These are phyloP conservation scores for Inga laurina DNA, from an alignment of 306 rosid species.

Conservation along the genomic window DNA sequence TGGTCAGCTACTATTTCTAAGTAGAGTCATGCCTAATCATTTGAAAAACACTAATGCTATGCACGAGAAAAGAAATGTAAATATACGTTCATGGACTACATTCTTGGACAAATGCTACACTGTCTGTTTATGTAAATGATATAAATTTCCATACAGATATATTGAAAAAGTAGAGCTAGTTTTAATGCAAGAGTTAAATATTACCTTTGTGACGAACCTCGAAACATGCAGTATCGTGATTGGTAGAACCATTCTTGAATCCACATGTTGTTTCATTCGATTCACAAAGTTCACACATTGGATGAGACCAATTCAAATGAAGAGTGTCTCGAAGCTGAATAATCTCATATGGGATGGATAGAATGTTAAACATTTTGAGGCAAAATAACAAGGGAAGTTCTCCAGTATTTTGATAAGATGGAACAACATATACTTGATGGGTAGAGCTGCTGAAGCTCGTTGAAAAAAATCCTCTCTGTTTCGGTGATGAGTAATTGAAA, in stretches of 20 bases:
- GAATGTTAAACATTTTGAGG: constrained; percentile 31
- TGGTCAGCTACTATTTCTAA: neutral
- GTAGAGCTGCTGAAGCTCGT: constrained; percentile 22
- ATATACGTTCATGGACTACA: neutral
- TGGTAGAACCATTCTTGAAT: constrained; percentile 15
- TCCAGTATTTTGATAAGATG: fast-evolving
- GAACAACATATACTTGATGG: neutral
- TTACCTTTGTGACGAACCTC: neutral
- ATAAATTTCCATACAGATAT: too few relatives aligned
- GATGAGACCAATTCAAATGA: constrained; percentile 25
- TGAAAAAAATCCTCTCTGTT: neutral
- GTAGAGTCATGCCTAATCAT: too few relatives aligned
- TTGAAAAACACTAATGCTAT: neutral
- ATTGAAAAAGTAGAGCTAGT: neutral
- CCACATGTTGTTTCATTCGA: constrained; percentile 29
- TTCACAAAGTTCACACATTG: constrained; percentile 32
- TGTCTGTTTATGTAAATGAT: too few relatives aligned
- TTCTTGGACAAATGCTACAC: neutral
- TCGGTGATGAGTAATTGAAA: constrained; percentile 36
- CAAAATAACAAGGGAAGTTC: neutral
- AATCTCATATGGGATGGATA: neutral
- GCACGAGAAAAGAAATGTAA: neutral
- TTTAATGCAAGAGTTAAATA: neutral
- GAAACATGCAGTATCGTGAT: neutral
- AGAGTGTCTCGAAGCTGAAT: fast-evolving